Evolutionary conservation across 331 rosid genomes (phyloP), one percentile per base, ranked within the genome.

Genomic region (Quercus phellos): DNA sequence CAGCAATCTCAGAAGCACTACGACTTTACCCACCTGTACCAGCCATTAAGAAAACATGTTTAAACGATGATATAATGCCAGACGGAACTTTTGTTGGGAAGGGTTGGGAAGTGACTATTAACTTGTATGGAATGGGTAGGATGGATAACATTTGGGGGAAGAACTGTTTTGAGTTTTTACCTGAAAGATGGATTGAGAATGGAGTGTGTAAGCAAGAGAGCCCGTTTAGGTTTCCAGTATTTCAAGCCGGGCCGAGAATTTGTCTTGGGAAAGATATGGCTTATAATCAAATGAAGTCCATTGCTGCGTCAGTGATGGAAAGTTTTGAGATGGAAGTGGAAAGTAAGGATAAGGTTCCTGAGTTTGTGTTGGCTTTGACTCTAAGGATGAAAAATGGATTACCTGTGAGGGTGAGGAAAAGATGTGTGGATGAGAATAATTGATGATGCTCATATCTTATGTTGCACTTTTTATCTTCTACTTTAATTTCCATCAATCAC

Each of bases 191-290:
- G 93, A 26, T 93, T 5, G 82, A 89, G 13, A 85, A 85, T 8
- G 93, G 92, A 0, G 58, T 73, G 0, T 89, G 18, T 19, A 51
- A 76, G 74, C 55, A 12, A 0, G 93, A 89, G 77, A 88, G 81
- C 35, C 83, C 87, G 70, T 93, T 89, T 42, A 75, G 86, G 60
- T 89, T 9, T 30, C 92, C 92, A 19, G 80, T 84, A 19, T 93
- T 93, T 22, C 96, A 90, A 5, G 94, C 85, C 0, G 91, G 98
- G 12, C 93, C 90, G 0, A 86, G 98, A 17, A 72, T 88, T 86
- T 93, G 94, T 30, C 30, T 91, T 0, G 96, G 96, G 1, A 89
- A 88, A 9, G 96, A 93, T 1, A 72, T 93, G 92, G 94, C 92
- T 4, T 90, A 84, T 14, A 84, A 85, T 76, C 96, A 93, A 80